These are phyloP conservation scores for Macrophomina pseudophaseolina DNA, from an alignment of 2,329 filamentous ascomycete species.

Conservation along the genomic window DNA sequence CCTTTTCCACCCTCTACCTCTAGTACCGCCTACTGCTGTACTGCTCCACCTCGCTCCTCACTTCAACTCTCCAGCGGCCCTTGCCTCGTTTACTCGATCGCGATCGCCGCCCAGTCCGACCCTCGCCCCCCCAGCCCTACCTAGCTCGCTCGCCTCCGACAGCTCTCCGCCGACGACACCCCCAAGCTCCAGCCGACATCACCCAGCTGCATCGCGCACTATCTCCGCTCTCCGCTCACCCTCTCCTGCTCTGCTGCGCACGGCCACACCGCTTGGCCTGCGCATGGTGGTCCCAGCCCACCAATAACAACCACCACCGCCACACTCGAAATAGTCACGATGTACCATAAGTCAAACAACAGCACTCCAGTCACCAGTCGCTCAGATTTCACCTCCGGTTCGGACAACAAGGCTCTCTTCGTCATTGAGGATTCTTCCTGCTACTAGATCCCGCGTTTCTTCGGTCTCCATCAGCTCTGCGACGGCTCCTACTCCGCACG, in stretches of 20 bases:
- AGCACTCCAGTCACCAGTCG: conserved; percentile 50
- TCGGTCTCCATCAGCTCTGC: conserved; percentile 20
- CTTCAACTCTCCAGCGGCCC: conserved; percentile 25
- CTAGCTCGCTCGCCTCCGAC: conserved; percentile 30
- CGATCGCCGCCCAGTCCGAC: conserved; percentile 34
- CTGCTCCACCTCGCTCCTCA: conserved; percentile 30
- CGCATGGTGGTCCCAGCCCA: conserved; percentile 29
- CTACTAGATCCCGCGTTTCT: conserved; percentile 30
- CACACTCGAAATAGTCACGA: conserved; percentile 37
- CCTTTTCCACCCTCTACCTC: conserved; percentile 20
- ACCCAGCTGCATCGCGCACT: conserved; percentile 24
- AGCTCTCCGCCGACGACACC: conserved; percentile 26
- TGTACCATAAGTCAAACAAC: conserved; percentile 40
- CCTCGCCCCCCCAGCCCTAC: conserved; percentile 12
- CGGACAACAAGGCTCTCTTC: conserved; percentile 48
- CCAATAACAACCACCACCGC: conserved; percentile 36
- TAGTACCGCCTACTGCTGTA: conserved; percentile 29
- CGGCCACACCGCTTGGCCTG: conserved; percentile 24
- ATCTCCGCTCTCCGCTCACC: conserved; percentile 29
- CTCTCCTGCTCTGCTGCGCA: conserved; percentile 16
- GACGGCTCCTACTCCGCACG: conserved; percentile 13
- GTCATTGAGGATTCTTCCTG: conserved; percentile 38
- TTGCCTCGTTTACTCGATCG: conserved; percentile 39
- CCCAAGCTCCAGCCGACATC: not conserved
- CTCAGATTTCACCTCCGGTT: conserved; percentile 45